Evolutionary conservation across 2,329 filamentous ascomycete species (phyloP), one percentile per base, ranked within the genome.

Genomic region (Phaeosphaeriaceae sp.): DNA sequence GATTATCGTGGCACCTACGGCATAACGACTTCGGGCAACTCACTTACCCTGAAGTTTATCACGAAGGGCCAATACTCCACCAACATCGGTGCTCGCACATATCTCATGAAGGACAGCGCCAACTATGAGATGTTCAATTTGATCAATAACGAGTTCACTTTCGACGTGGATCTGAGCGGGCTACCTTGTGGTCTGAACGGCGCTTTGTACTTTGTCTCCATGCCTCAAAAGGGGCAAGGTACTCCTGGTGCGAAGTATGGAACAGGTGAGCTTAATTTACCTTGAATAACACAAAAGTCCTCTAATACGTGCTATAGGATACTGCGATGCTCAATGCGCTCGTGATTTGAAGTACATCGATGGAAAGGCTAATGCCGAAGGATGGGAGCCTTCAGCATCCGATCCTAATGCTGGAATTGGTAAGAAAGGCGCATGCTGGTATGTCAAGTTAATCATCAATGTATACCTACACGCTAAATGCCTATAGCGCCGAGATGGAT

Each of bases 141-240:
- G 7, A 59, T 69, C 30, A 63, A 64, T 21, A 68, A 73, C 26
- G 68, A 73, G 46, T 73, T 72, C 50, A 63, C 58, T 12, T 72
- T 73, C 42, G 68, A 73, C 47, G 68, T 73, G 1, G 70, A 73
- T 43, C 52, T 87, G 18, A 87, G 84, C 16, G 78, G 80, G 51
- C 73, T 88, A 15, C 81, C 82, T 42, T 90, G 87, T 61, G 87
- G 87, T 42, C 74, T 89, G 45, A 89, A 90, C 67, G 87, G 86
- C 37, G 67, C 66, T 15, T 32, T 66, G 17, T 67, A 66, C 50
- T 66, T 87, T 37, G 75, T 81, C 4, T 74, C 79, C 54, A 87
- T 88, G 84, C 77, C 81, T 5, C 63, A 76, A 20, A 74, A 72
- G 50, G 81, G 79, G 50, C 73, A 66, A 55, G 83, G 74, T 49